Evolutionary conservation across 2,329 filamentous ascomycete species (phyloP).

Genomic region (Diaporthe aspalathi): DNA sequence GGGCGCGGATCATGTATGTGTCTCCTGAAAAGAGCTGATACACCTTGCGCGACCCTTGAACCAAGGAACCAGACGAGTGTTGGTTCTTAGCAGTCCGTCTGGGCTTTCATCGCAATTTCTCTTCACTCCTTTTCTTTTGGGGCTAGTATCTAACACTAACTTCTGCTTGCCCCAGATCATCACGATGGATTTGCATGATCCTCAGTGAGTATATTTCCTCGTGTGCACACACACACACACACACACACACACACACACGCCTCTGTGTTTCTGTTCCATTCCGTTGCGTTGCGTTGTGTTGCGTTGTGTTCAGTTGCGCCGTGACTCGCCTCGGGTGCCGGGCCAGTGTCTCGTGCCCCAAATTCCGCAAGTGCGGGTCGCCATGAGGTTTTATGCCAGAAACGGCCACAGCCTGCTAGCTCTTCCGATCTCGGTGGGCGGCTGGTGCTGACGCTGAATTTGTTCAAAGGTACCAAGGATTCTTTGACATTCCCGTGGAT

Average conservation of each 20-base stretch:
- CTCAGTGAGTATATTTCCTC: slow-evolving; percentile 63
- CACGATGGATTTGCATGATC: slow-evolving; percentile 96
- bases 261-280: not conserved
- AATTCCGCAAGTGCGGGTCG: slow-evolving; percentile 22
- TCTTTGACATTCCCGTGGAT: slow-evolving; percentile 98
- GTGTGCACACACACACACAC: not conserved
- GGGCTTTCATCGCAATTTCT: not conserved
- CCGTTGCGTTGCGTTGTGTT: not conserved
- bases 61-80: slow-evolving; percentile 32
- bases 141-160: slow-evolving; percentile 26
- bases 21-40: slow-evolving; percentile 15
- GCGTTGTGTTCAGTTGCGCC: not conserved
- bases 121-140: not conserved
- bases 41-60: slow-evolving; percentile 24
- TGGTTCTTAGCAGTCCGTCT: not conserved
- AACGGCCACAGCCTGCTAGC: slow-evolving; percentile 20
- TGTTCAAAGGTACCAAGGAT: slow-evolving; percentile 80
- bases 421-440: slow-evolving; percentile 8
- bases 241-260: not conserved
- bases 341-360: slow-evolving; percentile 28
- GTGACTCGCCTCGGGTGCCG: slow-evolving; percentile 5
- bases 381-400: slow-evolving; percentile 20
- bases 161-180: slow-evolving; percentile 69
- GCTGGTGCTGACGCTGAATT: slow-evolving; percentile 28
- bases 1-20: slow-evolving; percentile 86